Conservation (phyloP, 768 basidiomycete species). For the Lyophyllum semitale region DNA sequence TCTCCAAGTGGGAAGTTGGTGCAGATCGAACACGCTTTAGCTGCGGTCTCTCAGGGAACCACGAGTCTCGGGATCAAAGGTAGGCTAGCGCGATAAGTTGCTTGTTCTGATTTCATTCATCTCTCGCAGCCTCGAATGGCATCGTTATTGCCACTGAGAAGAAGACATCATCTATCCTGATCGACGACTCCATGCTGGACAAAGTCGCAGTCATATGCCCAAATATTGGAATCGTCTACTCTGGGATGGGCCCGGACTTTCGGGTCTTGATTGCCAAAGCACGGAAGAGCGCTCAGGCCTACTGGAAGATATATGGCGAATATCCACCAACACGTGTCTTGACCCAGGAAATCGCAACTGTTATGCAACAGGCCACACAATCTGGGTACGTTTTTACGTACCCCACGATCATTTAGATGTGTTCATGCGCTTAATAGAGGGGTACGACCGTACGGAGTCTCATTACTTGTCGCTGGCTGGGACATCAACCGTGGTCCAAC, state of each 20-base stretch:
- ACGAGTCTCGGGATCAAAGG: slow-evolving; percentile 99
- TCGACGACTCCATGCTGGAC: slow-evolving; percentile 97
- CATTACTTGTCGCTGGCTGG: slow-evolving; percentile 95
- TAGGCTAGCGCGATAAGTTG: slow-evolving; percentile 33
- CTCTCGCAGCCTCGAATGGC: slow-evolving; percentile 84
- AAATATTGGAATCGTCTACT: slow-evolving; percentile 99
- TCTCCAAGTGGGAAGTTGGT: slow-evolving; percentile 98
- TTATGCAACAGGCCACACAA: slow-evolving; percentile 99
- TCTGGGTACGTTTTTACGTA: slow-evolving; percentile 70
- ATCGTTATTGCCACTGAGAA: slow-evolving; percentile 99
- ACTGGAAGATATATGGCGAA: slow-evolving; percentile 99
- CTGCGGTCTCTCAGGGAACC: slow-evolving; percentile 92
- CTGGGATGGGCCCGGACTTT: slow-evolving; percentile 99
- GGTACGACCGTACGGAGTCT: slow-evolving; percentile 98
- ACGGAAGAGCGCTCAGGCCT: slow-evolving; percentile 96
- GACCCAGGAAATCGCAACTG: slow-evolving; percentile 95
- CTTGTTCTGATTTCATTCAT: slow-evolving; percentile 15
- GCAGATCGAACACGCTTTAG: slow-evolving; percentile 99
- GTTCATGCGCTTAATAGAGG: slow-evolving; percentile 60
- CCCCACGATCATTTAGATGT: slow-evolving; percentile 17
- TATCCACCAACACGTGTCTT: slow-evolving; percentile 96
- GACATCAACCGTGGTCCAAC: slow-evolving; percentile 92
- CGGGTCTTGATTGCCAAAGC: slow-evolving; percentile 92
- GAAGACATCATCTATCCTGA: slow-evolving; percentile 96
- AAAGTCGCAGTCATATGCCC: slow-evolving; percentile 97